Evolutionary conservation across 129 eudicot species (phyloP).

Genomic region (Heracleum sosnowskyi): DNA sequence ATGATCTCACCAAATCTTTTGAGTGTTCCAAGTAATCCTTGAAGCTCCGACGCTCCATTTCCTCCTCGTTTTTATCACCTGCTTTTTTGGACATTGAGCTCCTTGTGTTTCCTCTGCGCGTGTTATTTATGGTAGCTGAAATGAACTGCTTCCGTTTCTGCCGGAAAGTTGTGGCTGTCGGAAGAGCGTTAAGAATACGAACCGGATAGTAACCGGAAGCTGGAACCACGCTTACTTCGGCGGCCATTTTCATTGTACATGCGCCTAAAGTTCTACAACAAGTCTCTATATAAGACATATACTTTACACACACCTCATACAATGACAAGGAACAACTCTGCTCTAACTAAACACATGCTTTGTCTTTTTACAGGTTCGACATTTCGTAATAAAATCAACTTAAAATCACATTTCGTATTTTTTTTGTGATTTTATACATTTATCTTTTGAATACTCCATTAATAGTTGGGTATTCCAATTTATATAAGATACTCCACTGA

Average conservation of each 20-base stretch:
- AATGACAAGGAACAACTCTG: too few relatives aligned
- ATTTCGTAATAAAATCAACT: too few relatives aligned
- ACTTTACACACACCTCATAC: too few relatives aligned
- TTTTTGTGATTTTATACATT: too few relatives aligned
- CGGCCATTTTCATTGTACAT: background rate
- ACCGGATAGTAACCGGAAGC: background rate
- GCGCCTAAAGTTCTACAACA: too few relatives aligned
- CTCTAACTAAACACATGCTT: too few relatives aligned
- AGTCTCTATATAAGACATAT: too few relatives aligned
- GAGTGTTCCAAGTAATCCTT: conserved; percentile 34
- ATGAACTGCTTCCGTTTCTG: conserved; percentile 3
- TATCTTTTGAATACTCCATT: too few relatives aligned
- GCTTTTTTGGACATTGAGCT: background rate
- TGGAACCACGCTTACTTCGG: background rate
- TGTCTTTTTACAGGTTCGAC: too few relatives aligned
- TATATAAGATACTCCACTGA: too few relatives aligned
- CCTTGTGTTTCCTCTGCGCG: background rate
- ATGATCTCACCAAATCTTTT: conserved; percentile 17
- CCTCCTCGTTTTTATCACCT: background rate
- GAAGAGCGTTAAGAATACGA: background rate
- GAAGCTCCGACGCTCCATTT: conserved; percentile 10
- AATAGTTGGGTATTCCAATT: too few relatives aligned
- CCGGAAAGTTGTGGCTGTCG: background rate
- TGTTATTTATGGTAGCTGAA: background rate
- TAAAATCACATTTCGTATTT: too few relatives aligned